Percentiles rank a stretch among this genome's conserved stretches.
Evolutionary conservation across 2,329 filamentous ascomycete species (phyloP).

Genomic region (Pseudocercospora ulei): DNA sequence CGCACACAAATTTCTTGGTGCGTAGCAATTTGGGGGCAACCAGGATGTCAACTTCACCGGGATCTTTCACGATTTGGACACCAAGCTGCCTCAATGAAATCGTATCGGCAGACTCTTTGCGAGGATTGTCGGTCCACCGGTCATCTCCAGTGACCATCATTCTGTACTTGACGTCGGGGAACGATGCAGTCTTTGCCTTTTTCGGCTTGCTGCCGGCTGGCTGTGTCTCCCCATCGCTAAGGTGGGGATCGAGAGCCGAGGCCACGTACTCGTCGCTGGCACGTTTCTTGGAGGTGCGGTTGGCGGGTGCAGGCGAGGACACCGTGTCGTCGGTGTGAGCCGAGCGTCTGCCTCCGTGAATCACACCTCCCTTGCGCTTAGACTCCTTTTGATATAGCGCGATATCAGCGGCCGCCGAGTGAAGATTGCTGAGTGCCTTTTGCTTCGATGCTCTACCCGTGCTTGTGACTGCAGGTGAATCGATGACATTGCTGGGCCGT

Average conservation of each 20-base stretch:
- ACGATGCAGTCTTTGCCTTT: conserved; percentile 41
- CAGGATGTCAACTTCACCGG: conserved; percentile 68
- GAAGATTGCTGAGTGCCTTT: conserved; percentile 66
- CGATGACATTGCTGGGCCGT: conserved; percentile 55
- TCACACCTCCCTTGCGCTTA: conserved; percentile 63
- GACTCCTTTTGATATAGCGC: conserved; percentile 86
- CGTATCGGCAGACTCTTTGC: conserved; percentile 69
- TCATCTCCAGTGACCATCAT: conserved; percentile 77
- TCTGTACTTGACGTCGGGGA: conserved; percentile 59
- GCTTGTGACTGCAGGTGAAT: conserved; percentile 64
- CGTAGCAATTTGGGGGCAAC: conserved; percentile 79
- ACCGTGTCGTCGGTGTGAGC: conserved; percentile 40
- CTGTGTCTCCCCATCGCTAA: conserved; percentile 41
- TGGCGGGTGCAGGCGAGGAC: conserved; percentile 24
- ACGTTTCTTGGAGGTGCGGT: conserved; percentile 31
- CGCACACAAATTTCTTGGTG: conserved; percentile 86
- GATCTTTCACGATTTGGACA: conserved; percentile 71
- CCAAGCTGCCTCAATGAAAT: conserved; percentile 76
- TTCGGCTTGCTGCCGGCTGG: conserved; percentile 40
- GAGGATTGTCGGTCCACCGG: conserved; percentile 59
- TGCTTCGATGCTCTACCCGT: conserved; percentile 75
- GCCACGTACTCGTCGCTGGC: conserved; percentile 36
- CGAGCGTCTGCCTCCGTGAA: conserved; percentile 48
- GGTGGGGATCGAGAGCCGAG: conserved; percentile 39
- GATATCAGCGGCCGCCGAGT: conserved; percentile 72